Conservation (phyloP, 257 asterid genomes). For the Penstemon davidsonii region DNA sequence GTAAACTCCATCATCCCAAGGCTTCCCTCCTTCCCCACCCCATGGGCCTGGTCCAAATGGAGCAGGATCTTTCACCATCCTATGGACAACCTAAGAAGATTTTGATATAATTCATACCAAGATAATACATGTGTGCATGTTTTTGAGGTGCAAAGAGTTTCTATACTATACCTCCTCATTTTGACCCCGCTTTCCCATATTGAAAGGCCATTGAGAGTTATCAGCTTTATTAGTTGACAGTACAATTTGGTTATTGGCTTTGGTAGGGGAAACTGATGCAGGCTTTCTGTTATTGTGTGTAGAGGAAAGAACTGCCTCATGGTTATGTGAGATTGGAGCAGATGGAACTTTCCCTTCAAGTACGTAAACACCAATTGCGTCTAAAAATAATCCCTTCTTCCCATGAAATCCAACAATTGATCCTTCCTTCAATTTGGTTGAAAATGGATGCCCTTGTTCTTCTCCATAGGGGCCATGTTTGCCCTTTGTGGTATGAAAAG, state of each 20-base stretch:
- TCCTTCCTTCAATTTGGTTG: slow-evolving; percentile 58
- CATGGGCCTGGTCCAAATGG: slow-evolving; percentile 90
- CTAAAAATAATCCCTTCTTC: slow-evolving; percentile 67
- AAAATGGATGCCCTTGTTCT: slow-evolving; percentile 65
- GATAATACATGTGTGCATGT: not conserved
- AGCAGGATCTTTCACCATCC: slow-evolving; percentile 56
- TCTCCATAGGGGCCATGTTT: slow-evolving; percentile 80
- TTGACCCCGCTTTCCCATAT: slow-evolving; percentile 44
- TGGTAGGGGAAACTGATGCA: slow-evolving; percentile 26
- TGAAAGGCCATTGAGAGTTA: slow-evolving; percentile 44
- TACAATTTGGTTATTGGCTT: slow-evolving; percentile 33
- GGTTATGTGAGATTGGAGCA: slow-evolving; percentile 17
- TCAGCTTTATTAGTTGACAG: slow-evolving; percentile 29
- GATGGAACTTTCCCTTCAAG: slow-evolving; percentile 42
- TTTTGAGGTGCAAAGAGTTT: not conserved
- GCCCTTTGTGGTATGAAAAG: slow-evolving; percentile 71
- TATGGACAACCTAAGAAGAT: slow-evolving; percentile 38
- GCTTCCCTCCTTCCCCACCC: slow-evolving; percentile 88
- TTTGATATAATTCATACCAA: not conserved
- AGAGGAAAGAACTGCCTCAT: slow-evolving; percentile 16
- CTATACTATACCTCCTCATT: slow-evolving; percentile 46
- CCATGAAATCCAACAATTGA: slow-evolving; percentile 77
- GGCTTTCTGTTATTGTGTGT: not conserved
- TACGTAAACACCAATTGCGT: slow-evolving; percentile 71
- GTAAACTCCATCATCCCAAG: slow-evolving; percentile 90